phyloP scores from a whole-genome alignment of 805 yeast species.

The Torulaspora indica region DNA sequence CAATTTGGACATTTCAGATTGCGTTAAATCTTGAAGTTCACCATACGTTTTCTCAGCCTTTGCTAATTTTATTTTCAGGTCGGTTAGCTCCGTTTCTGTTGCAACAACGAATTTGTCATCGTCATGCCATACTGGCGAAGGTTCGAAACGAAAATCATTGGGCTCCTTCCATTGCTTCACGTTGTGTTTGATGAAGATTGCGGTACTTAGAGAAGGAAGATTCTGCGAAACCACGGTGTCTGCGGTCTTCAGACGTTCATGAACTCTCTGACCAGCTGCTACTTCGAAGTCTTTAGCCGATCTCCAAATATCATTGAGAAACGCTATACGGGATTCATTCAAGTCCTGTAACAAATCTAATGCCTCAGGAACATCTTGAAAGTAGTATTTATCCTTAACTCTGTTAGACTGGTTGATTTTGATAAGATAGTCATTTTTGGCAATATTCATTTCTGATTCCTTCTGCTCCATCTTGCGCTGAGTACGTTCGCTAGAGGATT shows the following conservation, averaged over 20 bases:
- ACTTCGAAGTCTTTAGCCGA: conserved; percentile 61
- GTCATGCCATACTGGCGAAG: conserved; percentile 95
- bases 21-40: conserved; percentile 31
- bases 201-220: conserved; percentile 67
- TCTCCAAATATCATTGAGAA: conserved; percentile 63
- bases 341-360: conserved; percentile 80
- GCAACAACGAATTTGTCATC: conserved; percentile 69
- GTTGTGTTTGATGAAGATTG: conserved; percentile 92
- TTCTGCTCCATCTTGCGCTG: conserved; percentile 51
- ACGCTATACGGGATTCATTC: conserved; percentile 70
- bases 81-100: conserved; percentile 53
- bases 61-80: conserved; percentile 50
- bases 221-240: conserved; percentile 62
- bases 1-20: conserved; percentile 32
- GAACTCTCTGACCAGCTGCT: conserved; percentile 43
- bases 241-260: conserved; percentile 44
- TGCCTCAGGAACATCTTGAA: conserved; percentile 88
- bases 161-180: conserved; percentile 76
- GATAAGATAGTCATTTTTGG: conserved; percentile 80
- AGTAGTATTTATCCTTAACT: conserved; percentile 84
- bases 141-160: conserved; percentile 73
- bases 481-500: conserved; percentile 48
- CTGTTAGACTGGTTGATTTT: conserved; percentile 82
- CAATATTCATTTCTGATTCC: conserved; percentile 75
- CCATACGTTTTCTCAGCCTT: conserved; percentile 34